Evolutionary conservation across 2,329 filamentous ascomycete genomes (phyloP).

Genomic region (Aspergillus sp.): DNA sequence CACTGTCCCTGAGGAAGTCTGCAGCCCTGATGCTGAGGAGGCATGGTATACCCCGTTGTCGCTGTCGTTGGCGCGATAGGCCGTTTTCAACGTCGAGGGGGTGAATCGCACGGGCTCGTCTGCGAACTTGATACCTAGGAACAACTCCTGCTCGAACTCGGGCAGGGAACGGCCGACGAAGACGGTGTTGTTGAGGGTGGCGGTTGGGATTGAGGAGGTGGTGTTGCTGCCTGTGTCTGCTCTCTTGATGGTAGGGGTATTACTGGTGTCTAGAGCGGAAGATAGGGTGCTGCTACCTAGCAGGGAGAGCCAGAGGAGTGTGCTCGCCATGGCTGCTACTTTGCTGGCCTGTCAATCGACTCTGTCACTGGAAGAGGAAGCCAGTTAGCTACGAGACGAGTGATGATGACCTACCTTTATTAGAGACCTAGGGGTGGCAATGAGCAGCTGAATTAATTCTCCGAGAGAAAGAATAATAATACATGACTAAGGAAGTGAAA

Average conservation of each 20-base stretch:
- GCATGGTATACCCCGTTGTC: slow-evolving; percentile 15
- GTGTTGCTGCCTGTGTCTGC: too few species aligned
- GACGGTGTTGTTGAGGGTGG: slow-evolving; percentile 16
- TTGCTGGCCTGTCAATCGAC: too few species aligned
- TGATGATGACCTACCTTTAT: too few species aligned
- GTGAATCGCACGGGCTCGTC: slow-evolving; percentile 32
- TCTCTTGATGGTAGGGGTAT: too few species aligned
- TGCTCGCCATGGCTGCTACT: too few species aligned
- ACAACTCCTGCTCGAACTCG: slow-evolving; percentile 31
- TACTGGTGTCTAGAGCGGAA: neutral
- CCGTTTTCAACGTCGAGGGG: slow-evolving; percentile 23
- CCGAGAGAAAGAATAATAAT: too few species aligned
- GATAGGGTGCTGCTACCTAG: neutral
- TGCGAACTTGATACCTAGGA: slow-evolving; percentile 34
- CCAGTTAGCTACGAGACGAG: neutral
- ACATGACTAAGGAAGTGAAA: too few species aligned
- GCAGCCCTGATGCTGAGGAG: neutral
- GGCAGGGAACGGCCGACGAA: slow-evolving; percentile 30
- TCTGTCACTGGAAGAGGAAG: too few species aligned
- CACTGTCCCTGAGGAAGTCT: neutral
- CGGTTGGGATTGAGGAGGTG: neutral
- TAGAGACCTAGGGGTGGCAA: too few species aligned
- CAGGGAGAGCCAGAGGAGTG: too few species aligned
- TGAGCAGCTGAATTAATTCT: too few species aligned
- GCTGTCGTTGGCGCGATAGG: slow-evolving; percentile 26